Percentiles rank a stretch among this genome's conserved stretches.
phyloP scores from a whole-genome alignment of 306 rosid species.

The Fragaria iinumae region DNA sequence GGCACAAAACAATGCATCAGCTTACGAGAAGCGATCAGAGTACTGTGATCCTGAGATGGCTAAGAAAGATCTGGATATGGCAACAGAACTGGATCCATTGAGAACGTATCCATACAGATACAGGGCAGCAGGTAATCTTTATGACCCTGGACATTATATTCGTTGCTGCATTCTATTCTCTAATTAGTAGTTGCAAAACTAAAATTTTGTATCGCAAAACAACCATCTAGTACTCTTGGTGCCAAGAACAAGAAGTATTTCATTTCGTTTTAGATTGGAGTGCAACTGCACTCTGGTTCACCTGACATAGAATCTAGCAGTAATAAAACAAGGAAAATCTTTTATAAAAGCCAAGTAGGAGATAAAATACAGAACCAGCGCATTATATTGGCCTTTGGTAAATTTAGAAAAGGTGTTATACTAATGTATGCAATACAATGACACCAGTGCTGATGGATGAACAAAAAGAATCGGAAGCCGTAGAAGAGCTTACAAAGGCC shows the following conservation, averaged over 20 bases:
- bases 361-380: not conserved
- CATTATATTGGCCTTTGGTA: not conserved
- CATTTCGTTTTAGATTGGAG: not conserved
- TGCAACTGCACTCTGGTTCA: not conserved
- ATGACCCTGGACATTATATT: not conserved
- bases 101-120: conserved; percentile 84
- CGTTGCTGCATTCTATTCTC: not conserved
- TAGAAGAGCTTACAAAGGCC: conserved; percentile 71
- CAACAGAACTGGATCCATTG: conserved; percentile 67
- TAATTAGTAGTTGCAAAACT: not conserved
- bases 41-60: conserved; percentile 77
- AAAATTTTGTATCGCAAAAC: not conserved
- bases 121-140: conserved; percentile 76
- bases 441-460: conserved; percentile 85
- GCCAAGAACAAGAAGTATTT: not conserved
- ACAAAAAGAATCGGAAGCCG: conserved; percentile 74
- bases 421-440: conserved; percentile 30
- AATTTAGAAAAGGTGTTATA: not conserved
- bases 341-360: not conserved
- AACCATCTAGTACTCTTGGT: not conserved
- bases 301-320: not conserved
- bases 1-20: conserved; percentile 69
- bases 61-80: conserved; percentile 61
- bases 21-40: conserved; percentile 87
- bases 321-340: not conserved